phyloP scores from a whole-genome alignment of 164 flowering plant species.

The Santalum album region DNA sequence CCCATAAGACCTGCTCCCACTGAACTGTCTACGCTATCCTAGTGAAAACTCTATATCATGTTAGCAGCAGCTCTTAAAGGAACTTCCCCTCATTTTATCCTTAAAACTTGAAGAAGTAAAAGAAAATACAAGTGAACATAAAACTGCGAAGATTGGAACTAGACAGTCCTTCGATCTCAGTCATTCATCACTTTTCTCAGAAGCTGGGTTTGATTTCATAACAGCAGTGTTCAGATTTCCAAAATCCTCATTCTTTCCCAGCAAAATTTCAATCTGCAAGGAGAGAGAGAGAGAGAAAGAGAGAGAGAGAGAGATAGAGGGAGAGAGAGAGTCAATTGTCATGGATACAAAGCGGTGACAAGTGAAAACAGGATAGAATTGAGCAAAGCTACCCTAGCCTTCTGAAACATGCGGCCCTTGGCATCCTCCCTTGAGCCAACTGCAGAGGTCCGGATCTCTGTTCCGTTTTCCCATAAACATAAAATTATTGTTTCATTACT shows the following conservation, averaged over 20 bases:
- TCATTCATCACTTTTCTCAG: neutral
- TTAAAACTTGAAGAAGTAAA: neutral
- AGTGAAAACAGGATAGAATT: neutral
- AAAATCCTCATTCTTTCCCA: slow-evolving; percentile 19
- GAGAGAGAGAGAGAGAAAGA: neutral
- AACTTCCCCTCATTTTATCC: neutral
- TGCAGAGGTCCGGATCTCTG: slow-evolving; percentile 22
- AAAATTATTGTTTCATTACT: neutral
- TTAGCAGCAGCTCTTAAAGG: slow-evolving; percentile 8
- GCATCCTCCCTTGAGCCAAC: slow-evolving; percentile 12
- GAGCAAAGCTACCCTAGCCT: slow-evolving; percentile 22
- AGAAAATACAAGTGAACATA: neutral
- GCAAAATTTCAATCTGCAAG: slow-evolving; percentile 25
- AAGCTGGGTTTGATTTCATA: neutral
- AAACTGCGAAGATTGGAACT: neutral
- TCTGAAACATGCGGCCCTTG: slow-evolving; percentile 17
- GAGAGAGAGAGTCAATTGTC: neutral
- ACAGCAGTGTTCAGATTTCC: slow-evolving; percentile 6
- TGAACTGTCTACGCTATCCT: neutral
- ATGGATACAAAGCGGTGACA: neutral
- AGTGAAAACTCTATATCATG: no score
- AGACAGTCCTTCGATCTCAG: neutral
- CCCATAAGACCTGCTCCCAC: neutral
- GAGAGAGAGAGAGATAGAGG: neutral
- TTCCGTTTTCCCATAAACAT: slow-evolving; percentile 2